Percentiles rank a stretch among this genome's conserved stretches.
phyloP scores from a whole-genome alignment of 371 early-diverging fungal genomes.

The Lichtheimia hyalospora region DNA sequence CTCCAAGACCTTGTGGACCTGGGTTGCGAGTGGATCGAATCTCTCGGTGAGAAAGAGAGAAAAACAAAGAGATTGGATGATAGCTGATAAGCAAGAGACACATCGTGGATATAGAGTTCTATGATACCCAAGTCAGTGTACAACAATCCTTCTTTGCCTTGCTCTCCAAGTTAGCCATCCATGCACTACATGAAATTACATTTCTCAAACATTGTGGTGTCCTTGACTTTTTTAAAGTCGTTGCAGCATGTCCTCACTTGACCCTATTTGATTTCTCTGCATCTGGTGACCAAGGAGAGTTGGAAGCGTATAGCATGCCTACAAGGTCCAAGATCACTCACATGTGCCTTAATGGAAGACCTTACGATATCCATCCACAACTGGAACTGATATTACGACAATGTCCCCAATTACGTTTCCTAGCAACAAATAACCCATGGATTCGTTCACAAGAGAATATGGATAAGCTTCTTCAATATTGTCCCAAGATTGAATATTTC shows the following conservation, averaged over 20 bases:
- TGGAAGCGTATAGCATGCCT: background rate
- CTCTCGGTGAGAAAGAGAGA: slow-evolving; percentile 1
- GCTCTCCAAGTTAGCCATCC: background rate
- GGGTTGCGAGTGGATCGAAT: background rate
- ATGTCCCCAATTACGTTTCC: background rate
- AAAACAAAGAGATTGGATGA: background rate
- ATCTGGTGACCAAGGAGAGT: background rate
- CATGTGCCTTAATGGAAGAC: background rate
- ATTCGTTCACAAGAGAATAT: background rate
- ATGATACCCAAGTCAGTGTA: background rate
- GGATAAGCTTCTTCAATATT: background rate
- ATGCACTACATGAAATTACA: background rate
- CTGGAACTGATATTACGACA: background rate
- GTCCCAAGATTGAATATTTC: background rate
- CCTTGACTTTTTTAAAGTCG: background rate
- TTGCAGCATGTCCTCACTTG: background rate
- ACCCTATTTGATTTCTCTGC: background rate
- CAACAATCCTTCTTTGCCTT: background rate
- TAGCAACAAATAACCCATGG: background rate
- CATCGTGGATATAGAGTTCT: background rate
- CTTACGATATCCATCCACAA: background rate
- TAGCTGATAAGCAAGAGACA: no score
- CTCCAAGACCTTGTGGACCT: background rate
- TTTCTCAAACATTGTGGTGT: background rate
- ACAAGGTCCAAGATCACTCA: background rate